Evolutionary conservation across 768 basidiomycete genomes (phyloP).

Genomic region (Termitomyces sp.): DNA sequence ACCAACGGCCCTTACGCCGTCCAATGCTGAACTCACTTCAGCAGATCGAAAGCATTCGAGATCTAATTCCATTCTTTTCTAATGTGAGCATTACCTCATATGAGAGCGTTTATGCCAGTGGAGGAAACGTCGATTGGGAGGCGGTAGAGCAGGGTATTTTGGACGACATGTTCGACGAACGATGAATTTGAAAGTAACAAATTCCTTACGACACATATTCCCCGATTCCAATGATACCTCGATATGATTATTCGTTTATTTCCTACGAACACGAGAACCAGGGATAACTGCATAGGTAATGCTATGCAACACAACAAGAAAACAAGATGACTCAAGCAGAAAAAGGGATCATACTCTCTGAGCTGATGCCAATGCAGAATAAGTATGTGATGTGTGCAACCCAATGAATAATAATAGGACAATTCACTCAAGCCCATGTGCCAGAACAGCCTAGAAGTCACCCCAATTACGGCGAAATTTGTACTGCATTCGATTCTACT

Average conservation of each 20-base stretch:
- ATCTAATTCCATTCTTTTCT: slow-evolving; percentile 89
- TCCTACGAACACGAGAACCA: background rate
- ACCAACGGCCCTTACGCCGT: slow-evolving; percentile 56
- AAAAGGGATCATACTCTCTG: background rate
- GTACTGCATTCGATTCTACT: slow-evolving; percentile 69
- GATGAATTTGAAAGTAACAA: slow-evolving; percentile 29
- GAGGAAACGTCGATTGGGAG: slow-evolving; percentile 84
- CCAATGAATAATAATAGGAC: background rate
- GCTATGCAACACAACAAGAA: background rate
- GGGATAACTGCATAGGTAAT: background rate
- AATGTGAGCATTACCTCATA: slow-evolving; percentile 85
- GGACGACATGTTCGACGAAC: slow-evolving; percentile 88
- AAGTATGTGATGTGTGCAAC: background rate
- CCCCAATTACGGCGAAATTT: slow-evolving; percentile 89
- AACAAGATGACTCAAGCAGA: background rate
- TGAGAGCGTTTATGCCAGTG: slow-evolving; percentile 84
- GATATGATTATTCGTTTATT: background rate
- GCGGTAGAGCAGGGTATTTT: slow-evolving; percentile 78
- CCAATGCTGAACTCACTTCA: slow-evolving; percentile 68
- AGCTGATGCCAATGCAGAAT: background rate
- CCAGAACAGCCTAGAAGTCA: slow-evolving; percentile 55
- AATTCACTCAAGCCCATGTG: background rate
- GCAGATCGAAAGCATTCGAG: slow-evolving; percentile 79
- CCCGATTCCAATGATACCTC: slow-evolving; percentile 15
- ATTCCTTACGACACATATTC: slow-evolving; percentile 7